Conservation (phyloP, 1,284 basidiomycete species). For the Rhodotorula sp. region DNA sequence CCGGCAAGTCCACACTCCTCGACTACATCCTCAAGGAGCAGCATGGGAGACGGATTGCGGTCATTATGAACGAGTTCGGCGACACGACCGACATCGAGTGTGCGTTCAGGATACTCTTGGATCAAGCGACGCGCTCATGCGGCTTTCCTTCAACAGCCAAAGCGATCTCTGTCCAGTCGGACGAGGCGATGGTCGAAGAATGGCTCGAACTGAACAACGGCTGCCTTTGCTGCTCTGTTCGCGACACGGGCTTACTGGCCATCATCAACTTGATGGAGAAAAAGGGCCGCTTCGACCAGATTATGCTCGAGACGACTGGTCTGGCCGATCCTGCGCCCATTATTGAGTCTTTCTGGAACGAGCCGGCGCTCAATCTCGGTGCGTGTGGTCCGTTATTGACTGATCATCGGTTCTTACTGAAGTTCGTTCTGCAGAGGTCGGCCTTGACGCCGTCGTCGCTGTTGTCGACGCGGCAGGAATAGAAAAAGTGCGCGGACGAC, state of each 20-base stretch:
- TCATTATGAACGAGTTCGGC: slow-evolving; percentile 95
- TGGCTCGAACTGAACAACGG: slow-evolving; percentile 88
- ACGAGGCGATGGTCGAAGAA: slow-evolving; percentile 61
- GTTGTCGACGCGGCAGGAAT: slow-evolving; percentile 69
- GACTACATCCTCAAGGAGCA: slow-evolving; percentile 79
- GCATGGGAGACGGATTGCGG: slow-evolving; percentile 90
- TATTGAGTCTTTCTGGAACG: slow-evolving; percentile 41
- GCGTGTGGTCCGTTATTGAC: neutral
- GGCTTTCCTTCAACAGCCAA: slow-evolving; percentile 44
- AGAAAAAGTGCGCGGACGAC: slow-evolving; percentile 15
- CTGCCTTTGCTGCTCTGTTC: slow-evolving; percentile 90
- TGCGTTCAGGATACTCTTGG: slow-evolving; percentile 28
- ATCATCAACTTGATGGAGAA: slow-evolving; percentile 62
- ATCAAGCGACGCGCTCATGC: too few relatives aligned
- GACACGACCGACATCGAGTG: slow-evolving; percentile 58
- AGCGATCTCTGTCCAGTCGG: slow-evolving; percentile 59
- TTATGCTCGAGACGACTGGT: slow-evolving; percentile 87
- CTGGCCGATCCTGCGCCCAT: slow-evolving; percentile 79
- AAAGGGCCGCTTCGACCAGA: slow-evolving; percentile 85
- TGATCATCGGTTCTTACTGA: neutral
- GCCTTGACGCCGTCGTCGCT: slow-evolving; percentile 82
- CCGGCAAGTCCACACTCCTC: slow-evolving; percentile 83
- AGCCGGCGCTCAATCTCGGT: slow-evolving; percentile 35
- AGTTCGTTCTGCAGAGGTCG: slow-evolving; percentile 67
- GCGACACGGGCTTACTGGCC: slow-evolving; percentile 82